These are phyloP conservation scores for Aspergillus vadensis DNA, from an alignment of 2,329 filamentous ascomycete genomes.

Conservation along the genomic window DNA sequence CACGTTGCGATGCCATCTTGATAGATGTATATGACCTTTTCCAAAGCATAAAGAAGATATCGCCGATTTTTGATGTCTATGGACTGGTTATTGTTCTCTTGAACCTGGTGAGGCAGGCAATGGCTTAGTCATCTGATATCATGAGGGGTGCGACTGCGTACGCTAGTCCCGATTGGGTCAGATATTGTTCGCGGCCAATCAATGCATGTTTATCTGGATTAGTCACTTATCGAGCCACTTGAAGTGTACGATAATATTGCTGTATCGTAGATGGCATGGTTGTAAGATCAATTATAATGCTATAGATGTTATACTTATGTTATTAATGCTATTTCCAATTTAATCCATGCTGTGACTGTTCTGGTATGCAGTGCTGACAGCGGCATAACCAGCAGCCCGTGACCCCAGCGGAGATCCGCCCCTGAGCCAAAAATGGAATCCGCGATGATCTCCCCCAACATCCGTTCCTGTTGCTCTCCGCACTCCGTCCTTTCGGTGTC, in stretches of 20 bases:
- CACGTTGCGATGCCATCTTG: slow-evolving; percentile 27
- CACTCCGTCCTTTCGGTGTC: slow-evolving; percentile 11
- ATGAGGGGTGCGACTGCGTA: background rate
- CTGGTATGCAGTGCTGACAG: background rate
- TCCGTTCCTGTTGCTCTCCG: slow-evolving; percentile 10
- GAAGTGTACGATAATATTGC: background rate
- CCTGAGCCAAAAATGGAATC: slow-evolving; percentile 23
- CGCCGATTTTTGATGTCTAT: background rate
- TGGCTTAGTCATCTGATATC: slow-evolving; percentile 12
- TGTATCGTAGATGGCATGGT: too few species aligned
- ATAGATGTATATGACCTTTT: background rate
- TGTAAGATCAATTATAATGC: too few species aligned
- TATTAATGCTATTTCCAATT: too few species aligned
- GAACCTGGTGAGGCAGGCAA: background rate
- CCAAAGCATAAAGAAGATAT: background rate
- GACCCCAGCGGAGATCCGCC: slow-evolving; percentile 13
- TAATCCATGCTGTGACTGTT: too few species aligned
- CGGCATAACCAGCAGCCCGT: background rate
- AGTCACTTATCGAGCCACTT: background rate
- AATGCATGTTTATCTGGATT: background rate
- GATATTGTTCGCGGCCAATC: background rate
- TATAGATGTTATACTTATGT: too few species aligned
- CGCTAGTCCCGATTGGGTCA: background rate
- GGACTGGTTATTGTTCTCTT: background rate
- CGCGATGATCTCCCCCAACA: slow-evolving; percentile 9